phyloP scores from a whole-genome alignment of 345 rosid species.

The Brassica juncea region DNA sequence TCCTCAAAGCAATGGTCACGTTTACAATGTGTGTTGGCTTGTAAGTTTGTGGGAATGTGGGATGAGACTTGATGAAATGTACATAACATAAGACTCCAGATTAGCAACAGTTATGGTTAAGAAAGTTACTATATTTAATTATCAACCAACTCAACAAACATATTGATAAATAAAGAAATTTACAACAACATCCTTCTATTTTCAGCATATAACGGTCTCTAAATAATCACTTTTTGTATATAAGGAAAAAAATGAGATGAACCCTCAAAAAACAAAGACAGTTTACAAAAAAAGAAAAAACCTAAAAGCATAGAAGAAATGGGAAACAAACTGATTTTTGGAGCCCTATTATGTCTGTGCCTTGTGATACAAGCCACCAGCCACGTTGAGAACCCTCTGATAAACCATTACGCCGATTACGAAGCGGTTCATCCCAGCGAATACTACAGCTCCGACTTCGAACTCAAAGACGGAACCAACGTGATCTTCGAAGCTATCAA shows the following conservation, averaged over 20 bases:
- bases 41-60: too few species aligned
- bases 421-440: constrained; percentile 37
- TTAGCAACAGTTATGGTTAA: neutral
- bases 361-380: constrained; percentile 30
- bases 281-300: too few species aligned
- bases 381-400: constrained; percentile 25
- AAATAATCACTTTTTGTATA: too few species aligned
- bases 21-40: too few species aligned
- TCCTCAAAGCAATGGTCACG: constrained; percentile 95
- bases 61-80: too few species aligned
- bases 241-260: too few species aligned
- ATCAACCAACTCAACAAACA: neutral
- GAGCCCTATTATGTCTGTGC: constrained; percentile 16
- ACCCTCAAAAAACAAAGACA: too few species aligned
- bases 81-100: neutral
- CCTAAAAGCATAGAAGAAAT: neutral
- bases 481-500: constrained; percentile 39
- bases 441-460: constrained; percentile 38
- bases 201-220: neutral
- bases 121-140: neutral
- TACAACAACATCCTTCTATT: neutral
- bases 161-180: neutral
- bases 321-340: neutral
- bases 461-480: constrained; percentile 37
- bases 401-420: constrained; percentile 35